Percentiles rank a stretch among this genome's conserved stretches.
Evolutionary conservation across 495 filamentous ascomycete species (phyloP).

Genomic region (Baudoinia panamericana): DNA sequence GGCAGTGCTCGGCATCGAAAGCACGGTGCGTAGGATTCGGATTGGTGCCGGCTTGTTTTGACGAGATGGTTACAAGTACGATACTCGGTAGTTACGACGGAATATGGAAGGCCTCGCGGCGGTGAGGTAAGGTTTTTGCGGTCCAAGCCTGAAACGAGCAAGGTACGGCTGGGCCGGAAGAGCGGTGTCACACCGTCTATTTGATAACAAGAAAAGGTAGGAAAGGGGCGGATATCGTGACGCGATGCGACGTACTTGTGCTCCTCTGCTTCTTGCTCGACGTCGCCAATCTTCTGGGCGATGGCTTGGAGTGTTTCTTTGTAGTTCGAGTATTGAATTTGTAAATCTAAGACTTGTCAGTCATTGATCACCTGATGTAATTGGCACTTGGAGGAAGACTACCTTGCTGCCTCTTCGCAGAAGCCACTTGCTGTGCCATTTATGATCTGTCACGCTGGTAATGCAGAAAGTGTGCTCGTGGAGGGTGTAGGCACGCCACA

Average conservation of each 20-base stretch:
- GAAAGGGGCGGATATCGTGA: not conserved
- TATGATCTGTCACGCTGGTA: no score
- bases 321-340: conserved; percentile 85
- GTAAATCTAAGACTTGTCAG: conserved; percentile 55
- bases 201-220: not conserved
- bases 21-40: not conserved
- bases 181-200: conserved; percentile 18
- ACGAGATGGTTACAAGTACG: no score
- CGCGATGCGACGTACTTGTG: conserved; percentile 64
- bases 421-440: conserved; percentile 26
- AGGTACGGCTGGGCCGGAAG: not conserved
- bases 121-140: conserved; percentile 17
- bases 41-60: no score
- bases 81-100: no score
- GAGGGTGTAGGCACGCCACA: not conserved
- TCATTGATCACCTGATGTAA: no score
- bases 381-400: no score
- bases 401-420: conserved; percentile 54
- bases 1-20: no score
- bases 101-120: no score
- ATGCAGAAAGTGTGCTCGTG: not conserved
- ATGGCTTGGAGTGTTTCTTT: conserved; percentile 90
- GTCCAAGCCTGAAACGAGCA: conserved; percentile 1
- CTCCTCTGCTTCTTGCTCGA: conserved; percentile 93
- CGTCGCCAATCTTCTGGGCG: conserved; percentile 89